Base-by-base conservation (phyloP, 2,329 filamentous ascomycete genomes). In the Aspergillus pseudoglaucus region DNA sequence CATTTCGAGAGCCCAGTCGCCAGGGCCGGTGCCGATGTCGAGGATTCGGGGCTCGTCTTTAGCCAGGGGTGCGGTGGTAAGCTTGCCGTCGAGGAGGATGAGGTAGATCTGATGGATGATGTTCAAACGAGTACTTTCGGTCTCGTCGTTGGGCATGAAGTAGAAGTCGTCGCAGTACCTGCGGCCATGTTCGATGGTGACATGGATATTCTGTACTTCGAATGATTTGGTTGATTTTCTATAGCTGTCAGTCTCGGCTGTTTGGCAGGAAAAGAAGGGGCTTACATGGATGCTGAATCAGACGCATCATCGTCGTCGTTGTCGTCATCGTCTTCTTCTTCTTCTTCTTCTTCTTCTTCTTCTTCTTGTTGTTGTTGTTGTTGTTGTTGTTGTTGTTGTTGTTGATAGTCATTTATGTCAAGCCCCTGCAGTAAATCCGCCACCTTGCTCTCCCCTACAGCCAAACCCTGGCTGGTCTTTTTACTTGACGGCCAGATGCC, bases 111-210 rank as follows among this genome's bases (percentile, higher is more conserved):
- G 81, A 54, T 86, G 81, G 35, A 80, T 70, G 45, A 86, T 71
- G 49, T 78, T 76, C 44, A 84, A 64, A 38, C 83, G 79, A 41
- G 80, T 79, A 62, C 84, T 81, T 59, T 86, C 83, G 41, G 75
- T 67, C 41, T 84, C 79, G 57, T 85, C 83, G 61, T 84, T 84
- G 12, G 83, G 83, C 75, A 85, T 82, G 61, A 74, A 81, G 58
- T 84, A 85, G 30, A 74, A 73, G 30, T 77, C 72, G 58, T 83
- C 82, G 59, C 82, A 83, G 54, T 83, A 78, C 22, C 67, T 75
- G 18, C 83, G 78, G 39, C 75, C 80, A 64, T 85, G 78, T 52
- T 85, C 81, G 51, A 77, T 69, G 47, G 79, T 70, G 53, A 79
- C 78, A 59, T 81, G 75, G 27, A 84, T 70, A 52, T 56, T 55